A percentile compares a stretch with the other conserved stretches of the same genome.
Evolutionary conservation across 352 stramenopile genomes (phyloP).

Genomic region (Phytophthora europaea): DNA sequence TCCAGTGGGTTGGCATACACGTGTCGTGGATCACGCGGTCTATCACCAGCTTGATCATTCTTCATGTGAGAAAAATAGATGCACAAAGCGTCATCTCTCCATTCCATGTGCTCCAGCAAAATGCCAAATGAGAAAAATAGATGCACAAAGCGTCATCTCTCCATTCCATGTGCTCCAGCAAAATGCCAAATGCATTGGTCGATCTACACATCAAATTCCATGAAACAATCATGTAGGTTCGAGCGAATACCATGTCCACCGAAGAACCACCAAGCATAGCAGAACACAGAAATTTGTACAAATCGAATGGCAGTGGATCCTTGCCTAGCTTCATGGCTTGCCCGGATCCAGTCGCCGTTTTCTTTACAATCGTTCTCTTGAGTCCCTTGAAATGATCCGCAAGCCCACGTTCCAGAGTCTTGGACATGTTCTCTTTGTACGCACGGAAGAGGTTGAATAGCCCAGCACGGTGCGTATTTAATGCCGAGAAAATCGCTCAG

Average conservation of each 20-base stretch:
- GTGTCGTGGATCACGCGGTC: conserved; percentile 13
- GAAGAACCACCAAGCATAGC: conserved; percentile 1
- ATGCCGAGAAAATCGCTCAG: too few relatives aligned
- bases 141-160: too few relatives aligned
- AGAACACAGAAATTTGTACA: conserved; percentile 14
- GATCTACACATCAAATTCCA: conserved; percentile 36
- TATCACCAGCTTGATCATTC: conserved; percentile 38
- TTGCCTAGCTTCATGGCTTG: conserved; percentile 18
- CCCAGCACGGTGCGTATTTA: too few relatives aligned
- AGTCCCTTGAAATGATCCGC: too few relatives aligned
- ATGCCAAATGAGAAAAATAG: too few relatives aligned
- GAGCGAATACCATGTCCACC: conserved; percentile 27
- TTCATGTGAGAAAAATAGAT: conserved; percentile 54
- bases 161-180: too few relatives aligned
- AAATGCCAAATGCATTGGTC: conserved; percentile 29
- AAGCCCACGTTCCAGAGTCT: too few relatives aligned
- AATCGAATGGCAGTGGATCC: conserved; percentile 22
- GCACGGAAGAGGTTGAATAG: too few relatives aligned
- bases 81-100: conserved; percentile 38
- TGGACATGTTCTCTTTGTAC: too few relatives aligned
- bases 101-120: conserved; percentile 43
- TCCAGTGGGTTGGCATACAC: background rate
- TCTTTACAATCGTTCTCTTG: too few relatives aligned
- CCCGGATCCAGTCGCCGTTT: too few relatives aligned
- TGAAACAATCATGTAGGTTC: conserved; percentile 27